Percentiles rank a stretch among this genome's conserved stretches.
Conservation (phyloP, 768 basidiomycete genomes). For the Collybia nuda region DNA sequence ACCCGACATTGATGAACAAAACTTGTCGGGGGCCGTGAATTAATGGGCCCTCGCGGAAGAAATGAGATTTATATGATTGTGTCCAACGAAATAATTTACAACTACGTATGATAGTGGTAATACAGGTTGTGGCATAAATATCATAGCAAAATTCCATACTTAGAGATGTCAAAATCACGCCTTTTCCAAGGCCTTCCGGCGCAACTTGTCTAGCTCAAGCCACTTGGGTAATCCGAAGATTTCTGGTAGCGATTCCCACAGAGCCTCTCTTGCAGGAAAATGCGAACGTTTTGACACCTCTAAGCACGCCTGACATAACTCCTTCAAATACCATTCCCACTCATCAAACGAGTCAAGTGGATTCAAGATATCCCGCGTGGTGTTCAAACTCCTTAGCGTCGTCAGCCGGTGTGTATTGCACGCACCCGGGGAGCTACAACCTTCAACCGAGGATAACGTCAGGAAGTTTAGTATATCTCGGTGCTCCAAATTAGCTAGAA, state of each 20-base stretch:
- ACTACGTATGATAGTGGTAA: neutral
- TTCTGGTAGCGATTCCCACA: conserved; percentile 5
- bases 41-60: too few relatives aligned
- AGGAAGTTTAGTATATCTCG: conserved; percentile 7
- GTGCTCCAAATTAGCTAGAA: conserved; percentile 4
- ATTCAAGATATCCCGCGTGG: neutral
- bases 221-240: conserved; percentile 6
- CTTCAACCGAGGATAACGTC: neutral
- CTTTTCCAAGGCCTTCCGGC: neutral
- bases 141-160: neutral
- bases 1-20: too few relatives aligned
- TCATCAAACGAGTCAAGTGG: conserved; percentile 1
- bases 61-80: too few relatives aligned
- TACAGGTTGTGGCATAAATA: neutral
- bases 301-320: conserved; percentile 2
- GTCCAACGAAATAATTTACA: neutral
- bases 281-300: conserved; percentile 2
- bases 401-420: conserved; percentile 3
- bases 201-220: neutral
- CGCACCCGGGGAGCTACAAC: neutral
- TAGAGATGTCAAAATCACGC: neutral
- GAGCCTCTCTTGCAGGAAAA: neutral
- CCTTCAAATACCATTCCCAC: neutral
- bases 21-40: too few relatives aligned
- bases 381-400: neutral